Conservation (phyloP, 768 basidiomycete species). For the Termitomyces sp. region DNA sequence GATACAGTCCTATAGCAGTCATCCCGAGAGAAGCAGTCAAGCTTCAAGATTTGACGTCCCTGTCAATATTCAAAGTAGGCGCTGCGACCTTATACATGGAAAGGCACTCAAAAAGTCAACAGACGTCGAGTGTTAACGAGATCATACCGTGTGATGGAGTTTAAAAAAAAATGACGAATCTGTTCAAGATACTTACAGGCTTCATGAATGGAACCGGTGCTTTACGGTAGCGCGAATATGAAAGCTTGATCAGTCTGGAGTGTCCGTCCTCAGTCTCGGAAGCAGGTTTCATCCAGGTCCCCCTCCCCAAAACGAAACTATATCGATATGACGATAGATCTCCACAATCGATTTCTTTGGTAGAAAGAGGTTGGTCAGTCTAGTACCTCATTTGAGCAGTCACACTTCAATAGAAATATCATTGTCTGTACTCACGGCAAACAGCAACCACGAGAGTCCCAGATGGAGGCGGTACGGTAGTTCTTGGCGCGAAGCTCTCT, state of each 20-base stretch:
- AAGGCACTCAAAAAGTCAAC: neutral
- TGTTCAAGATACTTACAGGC: neutral
- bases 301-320: neutral
- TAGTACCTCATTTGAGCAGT: neutral
- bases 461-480: constrained; percentile 2
- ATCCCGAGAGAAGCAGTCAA: neutral
- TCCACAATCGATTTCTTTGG: neutral
- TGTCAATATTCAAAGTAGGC: neutral
- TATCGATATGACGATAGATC: neutral
- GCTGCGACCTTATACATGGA: neutral
- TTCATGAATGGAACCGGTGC: neutral
- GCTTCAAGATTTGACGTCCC: neutral
- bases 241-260: neutral
- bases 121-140: neutral
- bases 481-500: neutral
- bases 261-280: neutral
- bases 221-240: neutral
- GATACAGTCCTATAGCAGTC: neutral
- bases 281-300: neutral
- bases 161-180: neutral
- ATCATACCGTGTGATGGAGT: neutral
- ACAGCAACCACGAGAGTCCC: neutral
- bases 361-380: neutral
- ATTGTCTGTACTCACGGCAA: neutral
- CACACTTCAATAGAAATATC: neutral